phyloP scores from a whole-genome alignment of 1,284 basidiomycete species.

The Austropuccinia psidii region DNA sequence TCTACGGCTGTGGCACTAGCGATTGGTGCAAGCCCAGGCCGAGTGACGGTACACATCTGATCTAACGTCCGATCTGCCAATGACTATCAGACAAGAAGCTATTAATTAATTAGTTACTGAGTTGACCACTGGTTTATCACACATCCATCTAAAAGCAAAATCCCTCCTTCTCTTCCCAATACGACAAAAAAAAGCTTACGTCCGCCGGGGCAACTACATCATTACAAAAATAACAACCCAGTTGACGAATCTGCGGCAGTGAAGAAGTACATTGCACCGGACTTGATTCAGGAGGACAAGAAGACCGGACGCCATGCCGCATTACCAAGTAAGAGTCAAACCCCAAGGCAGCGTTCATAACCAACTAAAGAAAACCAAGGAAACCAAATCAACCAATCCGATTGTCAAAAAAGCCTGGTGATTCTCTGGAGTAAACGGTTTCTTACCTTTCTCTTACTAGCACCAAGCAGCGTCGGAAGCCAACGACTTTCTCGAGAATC shows the following conservation, averaged over 20 bases:
- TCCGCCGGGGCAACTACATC: constrained; percentile 94
- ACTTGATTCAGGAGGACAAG: constrained; percentile 42
- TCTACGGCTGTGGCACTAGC: constrained; percentile 88
- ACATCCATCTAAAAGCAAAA: neutral
- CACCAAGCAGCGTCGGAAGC: constrained; percentile 82
- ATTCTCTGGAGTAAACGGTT: neutral
- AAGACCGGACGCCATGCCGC: constrained; percentile 71
- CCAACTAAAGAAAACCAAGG: constrained; percentile 55
- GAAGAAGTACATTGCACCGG: constrained; percentile 45
- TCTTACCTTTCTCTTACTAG: constrained; percentile 68
- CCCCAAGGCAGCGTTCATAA: constrained; percentile 89
- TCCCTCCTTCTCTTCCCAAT: neutral
- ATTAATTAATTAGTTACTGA: too few species aligned
- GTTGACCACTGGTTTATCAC: neutral
- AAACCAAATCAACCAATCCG: neutral
- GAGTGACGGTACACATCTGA: constrained; percentile 98
- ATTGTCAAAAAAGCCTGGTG: neutral
- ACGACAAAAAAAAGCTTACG: constrained; percentile 51
- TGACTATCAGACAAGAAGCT: constrained; percentile 54
- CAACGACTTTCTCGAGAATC: constrained; percentile 92
- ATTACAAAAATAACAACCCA: constrained; percentile 98
- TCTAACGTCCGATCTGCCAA: constrained; percentile 89
- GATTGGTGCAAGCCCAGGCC: constrained; percentile 89
- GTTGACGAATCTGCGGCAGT: constrained; percentile 43
- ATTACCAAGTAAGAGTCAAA: constrained; percentile 96